Evolutionary conservation across 2,329 filamentous ascomycete species (phyloP).

Genomic region (Grosmannia clavigera): DNA sequence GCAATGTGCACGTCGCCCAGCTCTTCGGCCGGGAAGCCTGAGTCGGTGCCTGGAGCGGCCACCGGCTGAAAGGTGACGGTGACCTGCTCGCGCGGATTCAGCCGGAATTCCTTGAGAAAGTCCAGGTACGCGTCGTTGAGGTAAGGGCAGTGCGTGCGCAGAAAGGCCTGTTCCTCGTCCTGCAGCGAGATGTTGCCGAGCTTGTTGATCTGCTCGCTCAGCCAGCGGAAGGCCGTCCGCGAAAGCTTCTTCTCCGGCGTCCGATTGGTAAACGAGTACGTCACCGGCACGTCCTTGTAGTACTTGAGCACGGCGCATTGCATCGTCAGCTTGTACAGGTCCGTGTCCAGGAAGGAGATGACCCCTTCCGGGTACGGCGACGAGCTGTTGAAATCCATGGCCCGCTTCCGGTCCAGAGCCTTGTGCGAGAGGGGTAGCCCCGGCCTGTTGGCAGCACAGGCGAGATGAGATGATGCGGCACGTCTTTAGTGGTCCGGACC

Average conservation of each 20-base stretch:
- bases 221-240: constrained; percentile 71
- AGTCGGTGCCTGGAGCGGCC: constrained; percentile 37
- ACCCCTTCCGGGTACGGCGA: constrained; percentile 62
- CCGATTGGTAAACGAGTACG: constrained; percentile 89
- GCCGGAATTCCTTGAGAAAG: constrained; percentile 70
- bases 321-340: constrained; percentile 96
- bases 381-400: constrained; percentile 55
- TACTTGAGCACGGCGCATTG: constrained; percentile 93
- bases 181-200: constrained; percentile 72
- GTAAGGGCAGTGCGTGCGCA: constrained; percentile 70
- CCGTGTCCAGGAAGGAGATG: constrained; percentile 71
- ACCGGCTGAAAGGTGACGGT: constrained; percentile 51
- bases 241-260: constrained; percentile 89
- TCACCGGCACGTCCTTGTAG: constrained; percentile 71
- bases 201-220: constrained; percentile 70
- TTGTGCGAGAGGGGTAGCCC: background rate
- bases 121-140: constrained; percentile 64
- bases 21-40: constrained; percentile 48
- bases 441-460: too few relatives aligned
- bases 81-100: constrained; percentile 73
- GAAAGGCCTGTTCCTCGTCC: constrained; percentile 66
- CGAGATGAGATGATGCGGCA: too few relatives aligned
- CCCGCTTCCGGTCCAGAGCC: background rate
- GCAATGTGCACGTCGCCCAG: constrained; percentile 65
- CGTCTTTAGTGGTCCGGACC: too few relatives aligned